These are phyloP conservation scores for Lasiodiplodia gonubiensis DNA, from an alignment of 2,329 filamentous ascomycete genomes.

Conservation along the genomic window DNA sequence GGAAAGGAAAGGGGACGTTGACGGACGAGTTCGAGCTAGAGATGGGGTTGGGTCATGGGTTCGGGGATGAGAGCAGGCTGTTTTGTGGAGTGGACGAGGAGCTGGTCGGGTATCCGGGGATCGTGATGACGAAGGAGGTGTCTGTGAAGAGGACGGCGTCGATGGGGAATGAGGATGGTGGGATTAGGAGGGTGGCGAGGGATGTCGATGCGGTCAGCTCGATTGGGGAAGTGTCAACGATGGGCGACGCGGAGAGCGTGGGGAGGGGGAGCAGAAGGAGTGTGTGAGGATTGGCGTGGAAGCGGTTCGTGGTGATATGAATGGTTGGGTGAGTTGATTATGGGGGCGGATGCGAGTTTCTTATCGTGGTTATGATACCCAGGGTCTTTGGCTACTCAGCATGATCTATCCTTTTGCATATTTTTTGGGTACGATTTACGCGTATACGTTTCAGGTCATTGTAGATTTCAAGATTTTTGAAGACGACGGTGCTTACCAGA, in stretches of 20 bases:
- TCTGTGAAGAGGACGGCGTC: not conserved
- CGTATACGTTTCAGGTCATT: not conserved
- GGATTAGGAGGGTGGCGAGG: not conserved
- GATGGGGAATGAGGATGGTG: not conserved
- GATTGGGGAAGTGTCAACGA: not conserved
- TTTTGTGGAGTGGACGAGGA: not conserved
- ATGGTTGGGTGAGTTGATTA: not conserved
- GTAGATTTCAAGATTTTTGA: not conserved
- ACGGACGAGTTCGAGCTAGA: not conserved
- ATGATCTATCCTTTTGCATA: not conserved
- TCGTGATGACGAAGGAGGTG: constrained; percentile 12
- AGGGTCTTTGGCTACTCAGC: not conserved
- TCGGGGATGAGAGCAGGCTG: not conserved
- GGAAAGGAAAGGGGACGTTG: not conserved
- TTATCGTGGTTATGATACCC: constrained; percentile 3
- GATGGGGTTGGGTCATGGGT: not conserved
- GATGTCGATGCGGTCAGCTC: not conserved
- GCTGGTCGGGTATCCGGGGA: not conserved
- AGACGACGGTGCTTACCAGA: not conserved
- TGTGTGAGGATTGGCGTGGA: not conserved
- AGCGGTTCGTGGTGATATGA: not conserved
- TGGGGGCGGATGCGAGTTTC: not conserved
- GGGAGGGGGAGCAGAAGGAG: not conserved
- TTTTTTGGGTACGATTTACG: not conserved
- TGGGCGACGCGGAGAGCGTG: not conserved